Base-by-base conservation (phyloP, 1,284 basidiomycete species). In the Trichosporon faecale region DNA sequence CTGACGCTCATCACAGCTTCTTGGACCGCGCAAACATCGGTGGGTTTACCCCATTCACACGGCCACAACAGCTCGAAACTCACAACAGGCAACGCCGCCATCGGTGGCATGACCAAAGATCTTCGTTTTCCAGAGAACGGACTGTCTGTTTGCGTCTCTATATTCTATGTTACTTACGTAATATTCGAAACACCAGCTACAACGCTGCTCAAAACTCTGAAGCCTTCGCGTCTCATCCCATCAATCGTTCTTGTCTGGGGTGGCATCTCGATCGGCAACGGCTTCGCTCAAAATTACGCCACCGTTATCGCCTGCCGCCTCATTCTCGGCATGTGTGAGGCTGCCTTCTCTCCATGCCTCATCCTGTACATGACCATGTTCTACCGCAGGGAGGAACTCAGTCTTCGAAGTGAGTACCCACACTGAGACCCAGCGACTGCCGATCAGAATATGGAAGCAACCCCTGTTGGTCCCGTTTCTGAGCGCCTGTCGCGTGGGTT, bases 141-240 rank as follows among this genome's bases (percentile, higher is more conserved):
- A 2, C 57, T 69, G 33, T 64, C 57, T 8, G 60, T 69, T 57
- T 57, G 60, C 14, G 66, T 61, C 18, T 66, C 75, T 23, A 70
- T 76, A 29, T 76, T 76, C 67, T 79, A 75, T 65, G 70, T 77
- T 23, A 69, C 74, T 21, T 78, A 79, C 66, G 69, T 79, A 44
- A 61, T 77, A 16, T 78, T 79, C 66, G 79, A 81, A 68, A 74
- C 75, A 2, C 67, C 76, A 14, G 77, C 73, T 68, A 70, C 76
- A 37, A 73, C 73, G 46, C 65, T 77, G 44, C 68, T 78, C 27
- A 76, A 77, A 66, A 74, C 77, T 12, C 65, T 79, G 12, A 67
- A 69, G 1, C 75, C 78, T 8, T 23, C 18, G 4, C 65, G 68
- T 7, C n/a, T 69, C 8, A 69, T 69, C 21, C 66, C 73, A 21